Base-by-base conservation (phyloP, 1,284 basidiomycete genomes). In the Puccinia hordei region DNA sequence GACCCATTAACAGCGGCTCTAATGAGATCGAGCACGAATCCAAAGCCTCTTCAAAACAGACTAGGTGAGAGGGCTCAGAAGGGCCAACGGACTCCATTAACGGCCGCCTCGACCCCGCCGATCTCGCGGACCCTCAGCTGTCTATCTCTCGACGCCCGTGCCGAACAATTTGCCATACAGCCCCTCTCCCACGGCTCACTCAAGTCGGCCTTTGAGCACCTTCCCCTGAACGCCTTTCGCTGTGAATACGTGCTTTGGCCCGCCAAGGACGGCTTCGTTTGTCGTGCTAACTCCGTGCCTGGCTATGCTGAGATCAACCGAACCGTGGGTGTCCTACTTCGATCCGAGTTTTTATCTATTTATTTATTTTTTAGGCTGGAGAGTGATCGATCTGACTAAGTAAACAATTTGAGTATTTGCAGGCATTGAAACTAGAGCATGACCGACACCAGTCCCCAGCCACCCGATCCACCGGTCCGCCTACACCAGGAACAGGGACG, bases 231-330 rank as follows among this genome's bases (percentile, higher is more conserved):
- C 41, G 17, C n/a, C 24, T 78, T 65, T 30, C 61, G 49, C n/a
- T 78, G 75, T 30, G 75, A 78, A n/a, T 53, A 55, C 41, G 66
- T 79, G 15, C 30, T 79, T 27, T 79, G 76, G 76, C 30, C 22
- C 6, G 66, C 51, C 15, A 4, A 15, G 8, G 53, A 79, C 51
- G 77, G 77, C 22, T 79, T 79, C 30, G 66, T 71, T 10, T 66
- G 66, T 61, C 35, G 77, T 24, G 68, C 66, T 13, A 79, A 79
- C 41, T 72, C 66, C 2, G 68, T 72, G 8, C 27, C 38, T n/a
- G 66, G 53, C 19, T 79, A 79, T 38, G 57, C 35, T n/a, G 77
- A 79, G 41, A 49, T 59, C n/a, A 79, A 79, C 49, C 77, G 68
- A 35, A 44, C 53, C 1, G 77, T 79, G 24, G 2, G 77, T 55